A percentile compares a stretch with the other conserved stretches of the same genome.
Evolutionary conservation across 805 yeast genomes (phyloP).

Genomic region (Saccharomycopsis lassenensis): DNA sequence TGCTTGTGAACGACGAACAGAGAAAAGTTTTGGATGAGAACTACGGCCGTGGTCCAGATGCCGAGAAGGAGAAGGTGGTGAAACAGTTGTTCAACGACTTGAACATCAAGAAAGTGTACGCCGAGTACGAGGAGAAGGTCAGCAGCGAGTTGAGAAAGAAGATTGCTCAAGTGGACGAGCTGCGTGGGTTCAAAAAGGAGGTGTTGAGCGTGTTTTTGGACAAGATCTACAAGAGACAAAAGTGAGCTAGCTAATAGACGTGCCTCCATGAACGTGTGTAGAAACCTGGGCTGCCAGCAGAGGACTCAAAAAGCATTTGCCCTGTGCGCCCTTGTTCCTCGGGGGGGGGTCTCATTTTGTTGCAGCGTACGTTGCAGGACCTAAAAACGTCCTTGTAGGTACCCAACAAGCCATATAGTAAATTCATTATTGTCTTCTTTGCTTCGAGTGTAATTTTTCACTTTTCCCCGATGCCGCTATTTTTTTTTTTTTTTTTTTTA

Average conservation of each 20-base stretch:
- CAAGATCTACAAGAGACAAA: slow-evolving; percentile 90
- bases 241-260: slow-evolving; percentile 34
- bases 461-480: no score
- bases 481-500: no score
- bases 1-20: slow-evolving; percentile 68
- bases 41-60: slow-evolving; percentile 75
- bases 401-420: no score
- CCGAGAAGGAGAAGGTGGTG: slow-evolving; percentile 50
- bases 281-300: neutral
- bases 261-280: neutral
- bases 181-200: slow-evolving; percentile 83
- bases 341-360: no score
- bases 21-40: slow-evolving; percentile 72
- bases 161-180: slow-evolving; percentile 72
- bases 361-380: no score
- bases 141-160: slow-evolving; percentile 52
- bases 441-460: no score
- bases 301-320: neutral
- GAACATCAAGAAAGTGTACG: slow-evolving; percentile 59
- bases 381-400: no score
- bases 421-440: no score
- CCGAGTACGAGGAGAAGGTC: slow-evolving; percentile 70
- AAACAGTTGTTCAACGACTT: slow-evolving; percentile 67
- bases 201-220: slow-evolving; percentile 78
- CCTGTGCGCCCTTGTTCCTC: neutral